Evolutionary conservation across 768 basidiomycete species (phyloP), one percentile per base, ranked within the genome.

Genomic region (Leccinum rimulosum): DNA sequence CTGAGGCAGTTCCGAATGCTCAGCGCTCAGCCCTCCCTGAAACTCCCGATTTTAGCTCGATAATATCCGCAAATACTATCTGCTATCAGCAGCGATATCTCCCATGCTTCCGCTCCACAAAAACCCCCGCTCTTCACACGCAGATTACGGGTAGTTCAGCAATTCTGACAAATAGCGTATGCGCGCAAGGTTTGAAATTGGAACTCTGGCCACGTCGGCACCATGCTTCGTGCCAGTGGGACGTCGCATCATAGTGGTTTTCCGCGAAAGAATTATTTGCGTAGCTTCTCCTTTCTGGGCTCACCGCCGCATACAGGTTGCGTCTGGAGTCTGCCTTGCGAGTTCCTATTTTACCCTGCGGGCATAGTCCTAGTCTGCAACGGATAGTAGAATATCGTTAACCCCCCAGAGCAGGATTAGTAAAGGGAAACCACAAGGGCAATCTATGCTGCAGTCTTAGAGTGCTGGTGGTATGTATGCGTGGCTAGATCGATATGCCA

Each of bases 1-100:
- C 86, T 94, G 45, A 82, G 95, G 93, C 93, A 95, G 69, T 93
- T 94, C 5, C 91, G 95, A 70, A 87, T 91, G 82, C 84, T 93
- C 14, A 31, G 65, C 54, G 22, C 84, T 93, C 14, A 31, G 65
- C 52, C 17, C 19, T 59, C 67, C 47, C 63, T 59, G 19, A 57
- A 51, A 52, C 64, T 15, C 61, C 61, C 19, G 50, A 59, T 55
- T 62, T 64, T 12, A 38, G 38, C 22, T 61, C 62, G 48, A 58
- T 47, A 45, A 45, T 61, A 54, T 49, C 53, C 52, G 38, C 58
- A 33, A 59, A 25, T 11, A 58, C 17, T 40, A 40, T 40, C 38
- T n/a, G 38, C 25, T 22, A n/a, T 45, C 31, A 43, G 50, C 51
- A 47, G 22, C 43, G 35, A 35, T 28, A 59, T 56, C 36, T 50